A percentile compares a stretch with the other conserved stretches of the same genome.
Conservation (phyloP, 306 rosid genomes). For the Prosopis cineraria region DNA sequence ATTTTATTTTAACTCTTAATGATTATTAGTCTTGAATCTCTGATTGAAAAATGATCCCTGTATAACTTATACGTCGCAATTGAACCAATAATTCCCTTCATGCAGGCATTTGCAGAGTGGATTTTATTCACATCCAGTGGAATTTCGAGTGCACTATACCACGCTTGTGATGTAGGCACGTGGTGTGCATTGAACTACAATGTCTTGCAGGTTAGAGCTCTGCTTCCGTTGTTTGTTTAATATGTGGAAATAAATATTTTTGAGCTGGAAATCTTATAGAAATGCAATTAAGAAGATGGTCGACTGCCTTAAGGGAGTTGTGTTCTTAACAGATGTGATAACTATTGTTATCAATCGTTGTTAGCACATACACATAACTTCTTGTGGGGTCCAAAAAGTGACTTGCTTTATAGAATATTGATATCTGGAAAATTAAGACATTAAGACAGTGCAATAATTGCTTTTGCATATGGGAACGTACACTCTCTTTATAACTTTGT, state of each 20-base stretch:
- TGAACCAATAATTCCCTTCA: constrained; percentile 27
- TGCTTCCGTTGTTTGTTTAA: constrained; percentile 26
- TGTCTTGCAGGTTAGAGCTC: constrained; percentile 72
- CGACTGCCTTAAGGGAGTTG: neutral
- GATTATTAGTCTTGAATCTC: neutral
- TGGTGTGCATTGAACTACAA: constrained; percentile 79
- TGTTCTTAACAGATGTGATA: neutral
- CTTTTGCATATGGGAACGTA: constrained; percentile 11
- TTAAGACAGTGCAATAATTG: neutral
- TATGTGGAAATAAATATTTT: neutral
- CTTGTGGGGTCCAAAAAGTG: constrained; percentile 12
- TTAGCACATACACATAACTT: neutral
- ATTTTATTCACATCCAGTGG: constrained; percentile 84
- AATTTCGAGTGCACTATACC: constrained; percentile 83
- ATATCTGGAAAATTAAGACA: neutral
- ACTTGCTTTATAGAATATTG: neutral
- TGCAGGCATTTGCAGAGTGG: constrained; percentile 95
- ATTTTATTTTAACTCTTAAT: neutral
- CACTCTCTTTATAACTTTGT: neutral
- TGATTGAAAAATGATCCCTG: constrained; percentile 11
- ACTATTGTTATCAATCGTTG: neutral
- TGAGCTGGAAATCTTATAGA: constrained; percentile 11
- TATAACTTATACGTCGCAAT: constrained; percentile 15
- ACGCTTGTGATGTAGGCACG: constrained; percentile 97
- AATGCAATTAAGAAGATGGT: constrained; percentile 5